phyloP scores from a whole-genome alignment of 2,329 filamentous ascomycete genomes.

The Fusarium nelsonii region DNA sequence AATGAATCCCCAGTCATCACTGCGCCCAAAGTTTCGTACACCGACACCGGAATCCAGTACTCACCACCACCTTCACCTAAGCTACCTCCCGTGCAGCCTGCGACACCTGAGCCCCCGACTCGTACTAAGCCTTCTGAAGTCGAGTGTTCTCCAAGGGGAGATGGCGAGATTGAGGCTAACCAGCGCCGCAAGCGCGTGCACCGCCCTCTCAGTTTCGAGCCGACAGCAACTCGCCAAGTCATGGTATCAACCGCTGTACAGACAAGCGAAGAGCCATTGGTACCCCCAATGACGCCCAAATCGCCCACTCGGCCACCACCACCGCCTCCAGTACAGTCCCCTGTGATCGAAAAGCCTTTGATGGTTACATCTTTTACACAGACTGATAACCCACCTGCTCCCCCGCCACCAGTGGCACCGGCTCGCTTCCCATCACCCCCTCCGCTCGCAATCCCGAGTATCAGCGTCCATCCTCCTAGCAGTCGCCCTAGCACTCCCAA shows the following conservation, averaged over 20 bases:
- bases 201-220: conserved; percentile 64
- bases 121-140: conserved; percentile 57
- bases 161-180: conserved; percentile 77
- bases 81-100: conserved; percentile 55
- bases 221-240: conserved; percentile 53
- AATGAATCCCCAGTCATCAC: conserved; percentile 54
- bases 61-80: conserved; percentile 84
- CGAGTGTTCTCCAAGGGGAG: conserved; percentile 59
- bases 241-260: conserved; percentile 77
- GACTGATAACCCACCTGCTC: conserved; percentile 58
- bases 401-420: background rate
- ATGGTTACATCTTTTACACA: conserved; percentile 73
- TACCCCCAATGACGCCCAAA: conserved; percentile 70
- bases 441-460: conserved; percentile 78
- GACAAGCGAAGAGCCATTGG: conserved; percentile 71
- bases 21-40: conserved; percentile 67
- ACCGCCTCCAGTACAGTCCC: conserved; percentile 49
- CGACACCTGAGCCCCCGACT: conserved; percentile 58
- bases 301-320: conserved; percentile 58
- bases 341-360: conserved; percentile 52
- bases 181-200: conserved; percentile 78
- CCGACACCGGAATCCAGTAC: conserved; percentile 82
- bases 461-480: conserved; percentile 89
- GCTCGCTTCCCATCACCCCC: conserved; percentile 48
- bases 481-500: conserved; percentile 85